phyloP scores from a whole-genome alignment of 345 rosid species.

The Odontarrhena argentea region DNA sequence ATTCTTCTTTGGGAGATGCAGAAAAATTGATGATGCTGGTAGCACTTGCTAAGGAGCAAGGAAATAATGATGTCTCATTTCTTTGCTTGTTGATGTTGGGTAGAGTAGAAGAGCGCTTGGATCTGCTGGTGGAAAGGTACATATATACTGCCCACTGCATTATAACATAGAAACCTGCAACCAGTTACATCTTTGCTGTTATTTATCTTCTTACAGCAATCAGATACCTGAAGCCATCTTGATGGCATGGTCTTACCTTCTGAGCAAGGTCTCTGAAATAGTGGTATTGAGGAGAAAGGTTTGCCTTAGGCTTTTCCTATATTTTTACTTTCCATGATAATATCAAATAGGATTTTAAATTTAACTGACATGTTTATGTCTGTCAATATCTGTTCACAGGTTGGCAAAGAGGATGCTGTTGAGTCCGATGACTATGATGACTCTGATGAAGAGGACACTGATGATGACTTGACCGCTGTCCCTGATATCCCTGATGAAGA shows the following conservation, averaged over 20 bases:
- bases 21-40: no score
- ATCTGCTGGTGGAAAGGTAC: constrained; percentile 88
- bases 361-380: no score
- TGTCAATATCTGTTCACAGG: no score
- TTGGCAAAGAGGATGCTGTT: no score
- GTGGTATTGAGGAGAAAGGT: constrained; percentile 95
- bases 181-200: constrained; percentile 19
- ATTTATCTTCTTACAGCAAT: constrained; percentile 59
- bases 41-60: constrained; percentile 75
- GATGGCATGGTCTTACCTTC: constrained; percentile 71
- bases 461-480: no score
- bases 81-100: constrained; percentile 92
- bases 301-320: constrained; percentile 25
- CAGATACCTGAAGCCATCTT: constrained; percentile 69
- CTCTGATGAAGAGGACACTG: no score
- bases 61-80: constrained; percentile 92
- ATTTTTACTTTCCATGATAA: background rate
- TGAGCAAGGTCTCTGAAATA: constrained; percentile 91
- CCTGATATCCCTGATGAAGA: no score
- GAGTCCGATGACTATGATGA: no score
- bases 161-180: constrained; percentile 24
- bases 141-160: constrained; percentile 22
- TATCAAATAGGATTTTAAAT: no score
- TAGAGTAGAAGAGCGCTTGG: constrained; percentile 86
- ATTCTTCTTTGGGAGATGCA: no score